Conservation (phyloP, 768 basidiomycete species). For the Udeniomyces megalosporus region DNA sequence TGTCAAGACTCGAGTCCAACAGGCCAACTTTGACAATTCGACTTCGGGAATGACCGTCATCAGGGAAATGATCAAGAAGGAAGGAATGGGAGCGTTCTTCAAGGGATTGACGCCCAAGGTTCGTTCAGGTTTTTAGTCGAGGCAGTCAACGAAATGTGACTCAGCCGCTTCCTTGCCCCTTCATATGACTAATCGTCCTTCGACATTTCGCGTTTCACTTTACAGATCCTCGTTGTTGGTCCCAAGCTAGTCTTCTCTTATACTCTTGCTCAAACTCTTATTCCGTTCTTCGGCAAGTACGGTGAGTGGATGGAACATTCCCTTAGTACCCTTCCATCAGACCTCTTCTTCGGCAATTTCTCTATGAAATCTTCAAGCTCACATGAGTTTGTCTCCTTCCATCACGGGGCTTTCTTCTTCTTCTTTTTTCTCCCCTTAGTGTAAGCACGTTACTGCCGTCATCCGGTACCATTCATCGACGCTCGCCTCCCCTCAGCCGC, state of each 20-base stretch:
- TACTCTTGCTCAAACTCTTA: slow-evolving; percentile 88
- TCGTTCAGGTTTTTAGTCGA: neutral
- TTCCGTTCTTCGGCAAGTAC: slow-evolving; percentile 78
- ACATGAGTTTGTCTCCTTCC: no score
- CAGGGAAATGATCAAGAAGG: slow-evolving; percentile 68
- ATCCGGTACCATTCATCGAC: no score
- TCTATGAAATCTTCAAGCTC: no score
- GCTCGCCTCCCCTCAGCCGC: no score
- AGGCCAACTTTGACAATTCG: slow-evolving; percentile 82
- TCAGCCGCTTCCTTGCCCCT: neutral
- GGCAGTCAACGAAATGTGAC: slow-evolving; percentile 11
- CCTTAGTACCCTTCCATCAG: no score
- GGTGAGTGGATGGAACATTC: slow-evolving; percentile 22
- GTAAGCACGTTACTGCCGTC: neutral
- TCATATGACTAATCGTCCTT: neutral
- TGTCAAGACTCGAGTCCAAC: slow-evolving; percentile 77
- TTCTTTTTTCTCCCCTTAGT: neutral
- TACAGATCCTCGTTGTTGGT: slow-evolving; percentile 80
- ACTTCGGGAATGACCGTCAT: slow-evolving; percentile 56
- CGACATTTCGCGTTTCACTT: neutral
- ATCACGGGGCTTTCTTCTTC: neutral
- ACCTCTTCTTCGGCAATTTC: neutral
- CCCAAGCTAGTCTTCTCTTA: slow-evolving; percentile 98
- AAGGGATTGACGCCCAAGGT: slow-evolving; percentile 97
- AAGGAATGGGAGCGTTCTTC: slow-evolving; percentile 73